Percentiles rank a stretch among this genome's conserved stretches.
Conservation (phyloP, 2,329 filamentous ascomycete species). For the Boeremia exigua region DNA sequence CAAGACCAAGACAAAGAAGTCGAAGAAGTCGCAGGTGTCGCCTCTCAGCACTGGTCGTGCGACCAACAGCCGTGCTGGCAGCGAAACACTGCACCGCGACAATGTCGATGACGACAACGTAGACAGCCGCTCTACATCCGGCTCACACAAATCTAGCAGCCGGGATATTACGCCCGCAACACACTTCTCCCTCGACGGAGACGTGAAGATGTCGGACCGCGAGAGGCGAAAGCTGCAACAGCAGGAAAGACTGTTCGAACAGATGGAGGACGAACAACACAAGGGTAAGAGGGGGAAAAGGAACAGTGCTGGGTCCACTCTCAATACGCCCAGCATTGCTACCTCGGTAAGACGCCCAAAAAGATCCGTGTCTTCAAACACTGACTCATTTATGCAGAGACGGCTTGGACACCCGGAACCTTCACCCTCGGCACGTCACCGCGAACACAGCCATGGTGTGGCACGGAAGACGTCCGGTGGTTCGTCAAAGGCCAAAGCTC, state of each 20-base stretch:
- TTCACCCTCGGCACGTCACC: constrained; percentile 44
- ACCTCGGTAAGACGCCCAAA: constrained; percentile 47
- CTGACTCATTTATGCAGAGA: constrained; percentile 42
- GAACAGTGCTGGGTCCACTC: constrained; percentile 60
- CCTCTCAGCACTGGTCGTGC: constrained; percentile 60
- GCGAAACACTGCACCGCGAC: constrained; percentile 59
- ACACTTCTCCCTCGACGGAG: constrained; percentile 55
- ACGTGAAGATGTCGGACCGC: constrained; percentile 63
- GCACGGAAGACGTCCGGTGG: constrained; percentile 44
- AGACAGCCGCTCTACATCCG: constrained; percentile 64
- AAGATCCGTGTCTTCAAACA: constrained; percentile 18
- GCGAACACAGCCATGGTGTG: constrained; percentile 44
- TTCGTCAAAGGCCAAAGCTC: constrained; percentile 50
- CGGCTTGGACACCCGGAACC: constrained; percentile 45
- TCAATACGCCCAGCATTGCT: constrained; percentile 57
- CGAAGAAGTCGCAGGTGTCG: constrained; percentile 58
- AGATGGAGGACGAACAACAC: constrained; percentile 64
- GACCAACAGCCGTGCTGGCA: constrained; percentile 65
- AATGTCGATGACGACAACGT: constrained; percentile 62
- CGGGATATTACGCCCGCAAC: constrained; percentile 67
- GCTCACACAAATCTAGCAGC: constrained; percentile 63
- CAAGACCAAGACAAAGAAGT: constrained; percentile 57
- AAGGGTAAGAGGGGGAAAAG: constrained; percentile 62
- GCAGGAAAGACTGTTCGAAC: constrained; percentile 67
- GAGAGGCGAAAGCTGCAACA: constrained; percentile 69